phyloP scores from a whole-genome alignment of 169 alveolate genomes.

The Cryptosporidium ubiquitum region DNA sequence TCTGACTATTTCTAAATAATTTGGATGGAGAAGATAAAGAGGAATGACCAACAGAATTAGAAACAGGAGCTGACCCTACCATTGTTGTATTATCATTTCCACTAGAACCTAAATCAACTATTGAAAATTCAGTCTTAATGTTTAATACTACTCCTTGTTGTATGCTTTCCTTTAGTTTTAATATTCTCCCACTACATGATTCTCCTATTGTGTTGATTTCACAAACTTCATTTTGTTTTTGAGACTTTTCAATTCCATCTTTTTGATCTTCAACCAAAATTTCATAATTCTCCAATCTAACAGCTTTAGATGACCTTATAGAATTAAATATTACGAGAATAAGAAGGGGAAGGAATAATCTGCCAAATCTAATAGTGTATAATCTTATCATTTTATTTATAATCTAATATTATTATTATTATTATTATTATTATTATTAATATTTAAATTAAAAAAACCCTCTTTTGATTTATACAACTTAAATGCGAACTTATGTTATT shows the following conservation, averaged over 20 bases:
- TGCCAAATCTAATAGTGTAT: neutral
- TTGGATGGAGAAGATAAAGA: neutral
- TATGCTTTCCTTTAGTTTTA: neutral
- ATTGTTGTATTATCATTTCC: neutral
- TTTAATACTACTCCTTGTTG: neutral
- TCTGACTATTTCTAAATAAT: neutral
- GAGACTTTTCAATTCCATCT: neutral
- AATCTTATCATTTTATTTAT: neutral
- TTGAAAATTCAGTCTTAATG: constrained; percentile 31
- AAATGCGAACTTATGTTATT: neutral
- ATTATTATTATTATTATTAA: neutral
- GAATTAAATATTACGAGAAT: neutral
- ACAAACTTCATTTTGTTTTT: constrained; percentile 15
- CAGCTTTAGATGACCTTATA: neutral
- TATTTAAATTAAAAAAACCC: neutral
- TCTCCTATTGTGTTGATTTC: constrained; percentile 16
- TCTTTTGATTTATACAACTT: neutral
- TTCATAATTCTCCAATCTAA: constrained; percentile 52
- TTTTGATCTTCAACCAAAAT: neutral
- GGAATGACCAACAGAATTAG: too few relatives aligned
- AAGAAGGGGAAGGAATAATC: neutral
- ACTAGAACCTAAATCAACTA: neutral
- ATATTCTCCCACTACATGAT: constrained; percentile 12
- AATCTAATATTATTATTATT: neutral
- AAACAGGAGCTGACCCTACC: too few relatives aligned